Conservation (phyloP, 176 grass and related monocot genomes). For the Lolium multiflorum region DNA sequence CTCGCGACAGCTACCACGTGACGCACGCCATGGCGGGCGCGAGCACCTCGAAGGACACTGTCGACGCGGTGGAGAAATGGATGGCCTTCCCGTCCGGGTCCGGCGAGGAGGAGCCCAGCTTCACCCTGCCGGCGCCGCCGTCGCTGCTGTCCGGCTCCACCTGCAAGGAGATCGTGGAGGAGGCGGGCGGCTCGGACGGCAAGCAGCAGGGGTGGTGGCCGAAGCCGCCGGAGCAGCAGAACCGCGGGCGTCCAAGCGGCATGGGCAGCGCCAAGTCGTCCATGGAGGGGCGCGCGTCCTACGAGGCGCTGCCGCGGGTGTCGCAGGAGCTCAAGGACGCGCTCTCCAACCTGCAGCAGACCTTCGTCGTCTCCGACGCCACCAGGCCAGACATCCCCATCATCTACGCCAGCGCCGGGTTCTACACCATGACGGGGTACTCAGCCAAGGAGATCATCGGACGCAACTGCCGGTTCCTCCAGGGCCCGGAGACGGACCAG, state of each 20-base stretch:
- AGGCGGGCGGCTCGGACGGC: neutral
- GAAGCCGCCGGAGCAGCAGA: neutral
- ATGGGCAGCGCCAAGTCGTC: constrained; percentile 42
- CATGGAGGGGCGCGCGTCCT: constrained; percentile 33
- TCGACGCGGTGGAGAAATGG: constrained; percentile 42
- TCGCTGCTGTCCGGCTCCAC: neutral
- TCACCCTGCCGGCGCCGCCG: constrained; percentile 14
- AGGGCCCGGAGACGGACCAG: constrained; percentile 83
- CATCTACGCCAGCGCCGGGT: constrained; percentile 90
- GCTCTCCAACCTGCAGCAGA: constrained; percentile 85
- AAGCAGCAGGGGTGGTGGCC: constrained; percentile 23
- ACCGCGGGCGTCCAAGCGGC: constrained; percentile 23
- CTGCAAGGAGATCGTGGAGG: constrained; percentile 52
- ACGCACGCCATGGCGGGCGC: constrained; percentile 32
- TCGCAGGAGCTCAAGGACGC: constrained; percentile 90
- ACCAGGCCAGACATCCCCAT: constrained; percentile 81
- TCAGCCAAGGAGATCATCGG: constrained; percentile 73
- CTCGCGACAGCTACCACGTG: neutral
- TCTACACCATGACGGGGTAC: constrained; percentile 93
- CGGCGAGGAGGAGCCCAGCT: constrained; percentile 14
- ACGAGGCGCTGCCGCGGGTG: constrained; percentile 66
- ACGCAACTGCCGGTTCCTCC: constrained; percentile 91
- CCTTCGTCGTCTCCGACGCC: constrained; percentile 97
- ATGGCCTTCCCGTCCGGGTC: constrained; percentile 44
- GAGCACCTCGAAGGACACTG: constrained; percentile 18